Evolutionary conservation across 2,329 filamentous ascomycete species (phyloP), one percentile per base, ranked within the genome.

Genomic region (Botrytis pseudocinerea): DNA sequence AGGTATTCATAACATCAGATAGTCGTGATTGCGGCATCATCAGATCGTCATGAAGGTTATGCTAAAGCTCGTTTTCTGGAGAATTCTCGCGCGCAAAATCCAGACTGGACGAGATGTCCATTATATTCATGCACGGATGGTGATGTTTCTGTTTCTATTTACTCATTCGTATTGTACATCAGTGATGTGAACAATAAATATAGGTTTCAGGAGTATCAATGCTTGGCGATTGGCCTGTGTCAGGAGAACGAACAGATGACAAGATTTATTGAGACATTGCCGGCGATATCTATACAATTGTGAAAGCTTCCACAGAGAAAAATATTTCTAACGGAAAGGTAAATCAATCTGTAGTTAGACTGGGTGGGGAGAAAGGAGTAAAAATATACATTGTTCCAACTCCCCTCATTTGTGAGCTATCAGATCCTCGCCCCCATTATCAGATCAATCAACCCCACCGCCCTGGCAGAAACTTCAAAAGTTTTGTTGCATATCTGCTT

Each of bases 401-500:
- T 18, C 32, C 22, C 4, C 46, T 40, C 32, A 20, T 22, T 14
- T 28, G 22, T 38, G 10, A 68, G 32, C 28, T 28, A 28, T 54
- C 51, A 9, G 9, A 62, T 62, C 16, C 38, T n/a, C 32, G 35
- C 22, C 25, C 35, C 38, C 22, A 40, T 32, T 46, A 32, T 65
- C 32, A 59, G 12, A 46, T 14, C 22, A 51, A 25, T 46, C 25
- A 28, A 48, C 8, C 42, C 59, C 69, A 63, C 57, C 69, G 57
- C 69, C 42, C 42, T 38, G 42, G 69, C n/a, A 48, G 57, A 70
- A 46, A 40, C 18, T 9, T 38, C 7, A n/a, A 28, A 51, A 48
- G 57, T 62, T 62, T 68, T 68, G 64, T 68, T 68, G 64, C 64
- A 68, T 14, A 54, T 68, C 64, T 68, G 64, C 64, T 68, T 40